Evolutionary conservation across 2,329 filamentous ascomycete genomes (phyloP), one percentile per base, ranked within the genome.

Genomic region (Fusarium stilboides): DNA sequence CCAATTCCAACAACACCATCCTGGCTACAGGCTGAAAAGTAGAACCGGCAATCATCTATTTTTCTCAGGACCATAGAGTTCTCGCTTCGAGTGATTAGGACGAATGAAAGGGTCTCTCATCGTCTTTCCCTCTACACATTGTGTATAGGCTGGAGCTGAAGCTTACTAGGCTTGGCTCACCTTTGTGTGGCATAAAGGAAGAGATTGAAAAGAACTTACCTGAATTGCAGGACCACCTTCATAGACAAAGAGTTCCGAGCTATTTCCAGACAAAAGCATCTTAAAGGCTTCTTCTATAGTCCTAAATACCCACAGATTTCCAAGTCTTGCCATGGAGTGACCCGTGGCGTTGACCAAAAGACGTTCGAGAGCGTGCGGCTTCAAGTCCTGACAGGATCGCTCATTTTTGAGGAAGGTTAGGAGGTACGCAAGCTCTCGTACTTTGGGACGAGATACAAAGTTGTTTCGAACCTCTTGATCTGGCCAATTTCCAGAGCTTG

Each of bases 401-500:
- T 9, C 5, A 15, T 4, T 6, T 22, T 31, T 37, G 12, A 66
- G 24, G 2, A 4, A 10, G 31, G 12, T 9, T 4, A 66, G 14
- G 36, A 61, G 44, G 45, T 51, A 62, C 31, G 50, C 56, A n/a
- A 56, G 26, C 28, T 67, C 63, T 13, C 24, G 57, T 19, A 46
- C n/a, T 1, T 10, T 12, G 9, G 15, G 26, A 31, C 28, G 42
- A 19, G 8, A 15, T 6, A 5, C 6, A 28, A 52, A 52, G 22
- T 7, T 13, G 5, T 14, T 4, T 8, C 8, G 17, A 15, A 22
- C 12, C 6, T 6, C 6, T 12, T 19, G 31, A 22, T 5, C 9
- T 2, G 52, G 57, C 33, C 24, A 44, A 10, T 40, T 12, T 5
- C 26, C 39, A n/a, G 26, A 15, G 8, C 17, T 14, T 19, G 6